A percentile compares a stretch with the other conserved stretches of the same genome.
phyloP scores from a whole-genome alignment of 345 rosid genomes.

The Mercurialis annua region DNA sequence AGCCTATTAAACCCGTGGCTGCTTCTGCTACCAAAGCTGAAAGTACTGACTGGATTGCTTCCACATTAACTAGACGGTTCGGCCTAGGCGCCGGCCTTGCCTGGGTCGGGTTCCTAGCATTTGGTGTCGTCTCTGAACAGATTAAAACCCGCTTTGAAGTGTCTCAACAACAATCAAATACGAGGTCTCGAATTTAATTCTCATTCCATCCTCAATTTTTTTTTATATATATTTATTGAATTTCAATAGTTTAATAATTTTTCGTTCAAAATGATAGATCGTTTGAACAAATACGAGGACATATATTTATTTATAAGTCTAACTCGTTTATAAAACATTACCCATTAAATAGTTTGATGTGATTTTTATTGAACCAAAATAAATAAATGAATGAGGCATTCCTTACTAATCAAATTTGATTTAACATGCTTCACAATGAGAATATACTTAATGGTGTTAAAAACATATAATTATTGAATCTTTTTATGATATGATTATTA shows the following conservation, averaged over 20 bases:
- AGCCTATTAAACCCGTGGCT: constrained; percentile 25
- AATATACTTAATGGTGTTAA: too few relatives aligned
- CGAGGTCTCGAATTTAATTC: constrained; percentile 46
- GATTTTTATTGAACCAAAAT: too few relatives aligned
- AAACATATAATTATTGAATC: too few relatives aligned
- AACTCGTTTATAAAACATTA: too few relatives aligned
- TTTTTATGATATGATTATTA: too few relatives aligned
- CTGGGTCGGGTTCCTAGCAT: constrained; percentile 77
- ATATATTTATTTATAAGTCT: too few relatives aligned
- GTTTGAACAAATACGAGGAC: too few relatives aligned
- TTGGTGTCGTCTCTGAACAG: constrained; percentile 88
- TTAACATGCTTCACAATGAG: too few relatives aligned
- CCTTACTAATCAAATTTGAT: too few relatives aligned
- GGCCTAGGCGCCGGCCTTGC: constrained; percentile 92
- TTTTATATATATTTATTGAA: too few relatives aligned
- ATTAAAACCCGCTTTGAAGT: constrained; percentile 79
- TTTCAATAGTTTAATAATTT: neutral
- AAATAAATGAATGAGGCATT: too few relatives aligned
- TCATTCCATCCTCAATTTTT: neutral
- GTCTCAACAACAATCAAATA: constrained; percentile 69
- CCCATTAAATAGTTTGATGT: too few relatives aligned
- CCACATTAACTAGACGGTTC: constrained; percentile 73
- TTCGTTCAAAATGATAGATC: neutral
- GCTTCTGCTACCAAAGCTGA: constrained; percentile 36
- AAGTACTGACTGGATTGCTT: constrained; percentile 85